Base-by-base conservation (phyloP, 176 grass and related monocot species). In the Triticum urartu region DNA sequence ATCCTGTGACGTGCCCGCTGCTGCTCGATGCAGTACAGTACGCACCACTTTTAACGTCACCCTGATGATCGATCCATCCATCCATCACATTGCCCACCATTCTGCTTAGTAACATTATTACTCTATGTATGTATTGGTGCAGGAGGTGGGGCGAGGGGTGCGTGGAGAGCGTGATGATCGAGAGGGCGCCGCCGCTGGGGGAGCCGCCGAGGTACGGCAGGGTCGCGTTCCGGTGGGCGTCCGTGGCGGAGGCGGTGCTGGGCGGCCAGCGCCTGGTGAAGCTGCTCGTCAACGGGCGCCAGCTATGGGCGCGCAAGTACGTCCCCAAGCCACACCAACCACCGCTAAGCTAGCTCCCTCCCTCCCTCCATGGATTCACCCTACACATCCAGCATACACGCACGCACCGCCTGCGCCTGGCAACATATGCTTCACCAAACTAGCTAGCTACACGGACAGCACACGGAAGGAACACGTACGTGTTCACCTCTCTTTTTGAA, bases 271-370 rank as follows among this genome's bases (percentile, higher is more conserved):
- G 30, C 30, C 80, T 91, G 40, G 94, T 83, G 11, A 95, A 93
- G 86, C 90, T 93, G 42, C 8, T 85, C 70, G 86, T 95, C 72
- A 89, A 93, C n/a, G 84, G 94, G 17, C 82, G 91, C 9, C 89
- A 95, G 9, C 30, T 95, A 6, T 89, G 91, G 91, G 94, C 89
- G 79, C 91, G 91, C 69, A 95, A 83, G 66, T 93, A 93, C 65
- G 84, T 93, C 15, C 91, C 89, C 21, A 78, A 91, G 52, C 18
- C 17, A 22, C 6, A 18, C 50, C 15, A 18, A 1, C 45, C 45
- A 48, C 45, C 45, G 14, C 45, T 48, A 48, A 48, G 45, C 45
- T 48, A 47, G 11, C 45, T 47, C 13, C 9, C 40, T 42, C 9
- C 9, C 48, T 54, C 50, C 50, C 77, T 42, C 56, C 35, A 26